Evolutionary conservation across 306 rosid species (phyloP), one percentile per base, ranked within the genome.

Genomic region (Vicia villosa): DNA sequence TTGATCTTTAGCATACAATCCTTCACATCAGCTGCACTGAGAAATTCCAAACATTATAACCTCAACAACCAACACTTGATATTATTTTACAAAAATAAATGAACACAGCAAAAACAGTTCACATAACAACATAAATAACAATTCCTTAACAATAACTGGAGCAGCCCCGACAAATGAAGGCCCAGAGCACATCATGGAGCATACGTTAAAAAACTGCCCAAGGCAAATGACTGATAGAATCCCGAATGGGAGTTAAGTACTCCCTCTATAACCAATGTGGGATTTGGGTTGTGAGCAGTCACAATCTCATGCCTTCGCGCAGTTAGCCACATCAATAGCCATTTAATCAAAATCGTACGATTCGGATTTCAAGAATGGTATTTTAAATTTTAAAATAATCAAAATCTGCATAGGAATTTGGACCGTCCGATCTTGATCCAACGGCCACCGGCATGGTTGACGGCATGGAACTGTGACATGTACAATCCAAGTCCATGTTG

Each of bases 1-100:
- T 77, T 83, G 80, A 85, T 69, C 86, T 88, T 90, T 65, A 61
- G 77, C 17, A 84, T 42, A 81, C 94, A 90, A 78, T 85, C 86
- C 76, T 82, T 86, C 80, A 93, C 90, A 37, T 90, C 96, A 59
- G 83, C 90, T 81, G 90, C 97, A 85, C 98, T 93, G 96, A 79
- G 84, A 87, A 85, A 50, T 64, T 74, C 73, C 60, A 68, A 55
- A 79, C 41, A 46, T 81, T 79, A 81, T 37, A 81, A 62, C 70
- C 72, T 70, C 46, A 54, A 57, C 37, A 32, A 82, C 47, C 32
- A 77, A 68, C 70, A 11, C 63, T 67, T 67, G 24, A 46, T 51
- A 63, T 15, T 14, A 38, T 72, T 45, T 65, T 73, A 22, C n/a
- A 45, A 21, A 14, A 24, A 74, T 63, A 67, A 78, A 50, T 73